Evolutionary conservation across 345 rosid species (phyloP), one percentile per base, ranked within the genome.

Genomic region (Anastatica hierochuntica): DNA sequence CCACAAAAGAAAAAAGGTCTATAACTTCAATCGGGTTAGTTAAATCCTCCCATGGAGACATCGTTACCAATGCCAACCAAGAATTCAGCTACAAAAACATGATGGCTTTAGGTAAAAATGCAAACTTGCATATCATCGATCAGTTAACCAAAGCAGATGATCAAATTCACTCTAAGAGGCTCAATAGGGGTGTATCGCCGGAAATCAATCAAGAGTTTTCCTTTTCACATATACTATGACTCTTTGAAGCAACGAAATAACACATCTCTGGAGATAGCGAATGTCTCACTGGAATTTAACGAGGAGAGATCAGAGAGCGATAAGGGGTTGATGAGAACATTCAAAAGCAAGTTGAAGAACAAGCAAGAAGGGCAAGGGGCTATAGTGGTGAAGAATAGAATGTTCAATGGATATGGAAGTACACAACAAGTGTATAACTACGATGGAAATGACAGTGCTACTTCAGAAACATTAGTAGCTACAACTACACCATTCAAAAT

Each of bases 381-480:
- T 15, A 68, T 79, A 63, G 63, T 62, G 12, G 78, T 81, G 30
- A 64, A 75, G 68, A 30, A 79, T 72, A 53, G 76, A 67, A 79
- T 80, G 60, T 39, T 49, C 14, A 72, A 55, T 36, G 85, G 80
- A 20, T 18, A 60, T 16, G 77, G 80, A 39, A 75, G 76, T 34
- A 86, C 86, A 3, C 67, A 62, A 55, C 80, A 86, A 62, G 80
- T 66, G 1, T 90, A 81, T 68, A 42, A 60, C 24, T 83, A 77
- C 24, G 48, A 53, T 19, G 80, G 84, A 36, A 54, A 56, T 36
- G 58, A 72, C 15, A 62, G 15, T 90, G 97, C 73, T 90, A 78
- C 68, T 78, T 75, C 18, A 73, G 94, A 75, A 86, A 85, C 62
- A 66, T 86, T 17, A 83, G 90, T 70, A 83, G 83, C 72, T 81